A percentile compares a stretch with the other conserved stretches of the same genome.
Conservation (phyloP, 805 yeast genomes). For the Candida parachauliodes region DNA sequence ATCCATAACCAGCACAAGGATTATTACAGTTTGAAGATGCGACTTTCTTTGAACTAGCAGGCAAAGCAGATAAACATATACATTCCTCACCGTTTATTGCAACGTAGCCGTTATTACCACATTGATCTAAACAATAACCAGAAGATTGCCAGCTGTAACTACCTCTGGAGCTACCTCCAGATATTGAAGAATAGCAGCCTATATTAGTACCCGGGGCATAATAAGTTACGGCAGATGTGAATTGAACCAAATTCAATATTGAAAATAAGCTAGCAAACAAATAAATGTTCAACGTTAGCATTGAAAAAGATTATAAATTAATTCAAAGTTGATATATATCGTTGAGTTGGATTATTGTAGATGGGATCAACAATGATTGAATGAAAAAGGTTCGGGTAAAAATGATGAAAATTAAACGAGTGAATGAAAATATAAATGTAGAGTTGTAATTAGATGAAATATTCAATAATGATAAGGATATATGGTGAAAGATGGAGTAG, state of each 20-base stretch:
- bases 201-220: slow-evolving; percentile 3
- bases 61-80: slow-evolving; percentile 34
- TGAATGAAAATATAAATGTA: too few relatives aligned
- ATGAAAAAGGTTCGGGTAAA: too few relatives aligned
- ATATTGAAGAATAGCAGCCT: slow-evolving; percentile 12
- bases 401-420: too few relatives aligned
- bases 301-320: too few relatives aligned
- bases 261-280: background rate
- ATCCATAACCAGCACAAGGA: slow-evolving; percentile 32
- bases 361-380: too few relatives aligned
- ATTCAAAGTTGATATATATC: too few relatives aligned
- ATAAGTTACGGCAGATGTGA: background rate
- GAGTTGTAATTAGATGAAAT: too few relatives aligned
- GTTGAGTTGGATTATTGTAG: too few relatives aligned
- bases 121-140: slow-evolving; percentile 50
- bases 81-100: slow-evolving; percentile 37
- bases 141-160: slow-evolving; percentile 57
- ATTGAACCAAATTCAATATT: background rate
- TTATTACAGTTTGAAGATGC: slow-evolving; percentile 27
- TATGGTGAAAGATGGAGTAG: too few relatives aligned
- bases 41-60: slow-evolving; percentile 16
- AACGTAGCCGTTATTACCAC: slow-evolving; percentile 42
- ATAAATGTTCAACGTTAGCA: background rate
- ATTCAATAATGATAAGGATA: too few relatives aligned
- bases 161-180: slow-evolving; percentile 33